phyloP scores from a whole-genome alignment of 2,329 filamentous ascomycete genomes.

The Pseudonectria buxi region DNA sequence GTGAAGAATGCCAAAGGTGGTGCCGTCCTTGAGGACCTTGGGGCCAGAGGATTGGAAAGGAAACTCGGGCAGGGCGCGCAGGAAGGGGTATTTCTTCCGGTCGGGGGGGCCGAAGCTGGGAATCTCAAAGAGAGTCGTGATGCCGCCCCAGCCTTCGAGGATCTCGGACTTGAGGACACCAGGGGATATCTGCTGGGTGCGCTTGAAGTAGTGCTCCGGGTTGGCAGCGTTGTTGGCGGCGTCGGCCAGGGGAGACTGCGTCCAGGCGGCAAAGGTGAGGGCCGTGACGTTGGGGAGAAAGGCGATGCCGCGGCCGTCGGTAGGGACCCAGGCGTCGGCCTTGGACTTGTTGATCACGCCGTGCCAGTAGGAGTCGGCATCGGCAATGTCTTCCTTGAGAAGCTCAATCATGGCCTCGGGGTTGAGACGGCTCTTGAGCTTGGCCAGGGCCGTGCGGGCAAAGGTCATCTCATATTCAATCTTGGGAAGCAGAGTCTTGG shows the following conservation, averaged over 20 bases:
- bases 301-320: constrained; percentile 15
- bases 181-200: constrained; percentile 7
- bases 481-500: constrained; percentile 5
- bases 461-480: constrained; percentile 7
- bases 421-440: constrained; percentile 18
- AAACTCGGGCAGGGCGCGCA: constrained; percentile 20
- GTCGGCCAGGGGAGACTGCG: constrained; percentile 17
- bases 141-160: constrained; percentile 24
- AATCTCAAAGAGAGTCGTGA: constrained; percentile 31
- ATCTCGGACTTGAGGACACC: constrained; percentile 15
- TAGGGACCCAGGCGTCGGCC: constrained; percentile 13
- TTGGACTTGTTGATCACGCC: constrained; percentile 9
- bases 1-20: constrained; percentile 16
- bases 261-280: constrained; percentile 17
- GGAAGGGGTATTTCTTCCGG: constrained; percentile 24
- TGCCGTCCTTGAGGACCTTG: constrained; percentile 14
- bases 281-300: constrained; percentile 22
- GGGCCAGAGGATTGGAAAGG: constrained; percentile 19
- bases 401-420: constrained; percentile 16
- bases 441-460: constrained; percentile 9
- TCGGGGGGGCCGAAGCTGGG: constrained; percentile 23
- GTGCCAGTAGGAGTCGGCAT: constrained; percentile 20
- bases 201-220: constrained; percentile 24
- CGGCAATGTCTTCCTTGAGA: constrained; percentile 15
- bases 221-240: constrained; percentile 21